Conservation (phyloP, 2,329 filamentous ascomycete genomes). For the Colletotrichum aenigma region DNA sequence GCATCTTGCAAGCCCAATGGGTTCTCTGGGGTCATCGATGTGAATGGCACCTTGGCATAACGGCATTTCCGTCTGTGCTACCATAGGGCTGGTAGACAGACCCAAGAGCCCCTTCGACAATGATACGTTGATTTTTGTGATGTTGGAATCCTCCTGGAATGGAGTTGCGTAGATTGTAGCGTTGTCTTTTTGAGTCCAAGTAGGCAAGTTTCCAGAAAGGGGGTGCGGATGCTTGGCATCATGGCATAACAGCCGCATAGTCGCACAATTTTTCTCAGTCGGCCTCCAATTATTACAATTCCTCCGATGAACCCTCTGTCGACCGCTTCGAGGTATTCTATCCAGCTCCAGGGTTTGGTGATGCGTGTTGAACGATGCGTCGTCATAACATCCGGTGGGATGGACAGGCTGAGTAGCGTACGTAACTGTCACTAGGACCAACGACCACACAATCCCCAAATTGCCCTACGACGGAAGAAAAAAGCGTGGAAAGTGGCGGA, state of each 20-base stretch:
- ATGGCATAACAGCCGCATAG: background rate
- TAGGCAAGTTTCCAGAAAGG: background rate
- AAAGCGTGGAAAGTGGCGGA: background rate
- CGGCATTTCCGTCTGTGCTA: background rate
- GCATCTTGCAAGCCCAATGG: background rate
- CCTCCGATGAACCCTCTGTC: accelerated
- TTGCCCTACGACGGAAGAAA: background rate
- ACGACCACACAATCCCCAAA: background rate
- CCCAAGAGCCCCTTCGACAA: background rate
- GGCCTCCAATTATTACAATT: background rate
- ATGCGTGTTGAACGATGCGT: background rate
- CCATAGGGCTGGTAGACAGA: background rate
- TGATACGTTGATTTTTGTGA: background rate
- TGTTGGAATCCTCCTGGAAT: background rate
- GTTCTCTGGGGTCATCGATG: background rate
- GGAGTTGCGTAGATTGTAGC: background rate
- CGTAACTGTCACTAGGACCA: background rate
- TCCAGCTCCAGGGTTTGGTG: background rate
- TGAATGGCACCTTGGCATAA: background rate
- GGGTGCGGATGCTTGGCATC: background rate
- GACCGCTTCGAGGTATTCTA: background rate
- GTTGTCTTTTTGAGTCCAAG: background rate
- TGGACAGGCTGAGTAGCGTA: background rate
- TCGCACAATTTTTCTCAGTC: background rate
- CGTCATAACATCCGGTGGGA: background rate